Evolutionary conservation across 768 basidiomycete species (phyloP), one percentile per base, ranked within the genome.

Genomic region (Boletus reticulatus): DNA sequence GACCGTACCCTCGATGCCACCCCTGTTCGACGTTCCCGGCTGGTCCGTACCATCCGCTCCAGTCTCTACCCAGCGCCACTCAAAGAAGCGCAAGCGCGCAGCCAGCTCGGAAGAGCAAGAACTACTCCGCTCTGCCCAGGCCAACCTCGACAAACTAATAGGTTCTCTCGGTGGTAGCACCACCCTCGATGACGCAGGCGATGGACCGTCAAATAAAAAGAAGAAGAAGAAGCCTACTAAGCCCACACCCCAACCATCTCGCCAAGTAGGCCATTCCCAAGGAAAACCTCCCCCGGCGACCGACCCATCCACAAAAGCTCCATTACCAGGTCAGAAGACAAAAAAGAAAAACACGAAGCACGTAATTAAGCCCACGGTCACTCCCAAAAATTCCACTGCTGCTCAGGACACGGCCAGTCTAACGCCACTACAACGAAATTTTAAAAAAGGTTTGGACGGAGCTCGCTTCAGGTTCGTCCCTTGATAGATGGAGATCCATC

Each of bases 381-480:
- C 59, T 9, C 51, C 63, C 6, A 62, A 61, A 32, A 55, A 50
- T 38, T 45, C 67, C 34, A 20, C 51, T n/a, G 43, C 43, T 36
- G 20, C 52, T 43, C 60, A 59, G 4, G 56, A 50, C 36, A 50
- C 64, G 32, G 31, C 63, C 20, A 68, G 71, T 20, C 73, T 95
- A 52, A 94, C 94, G 8, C 72, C 79, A 3, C 74, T 96, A 61
- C 95, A 97, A 68, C 80, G 79, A 48, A 77, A 70, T 19, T 89
- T 97, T 84, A 92, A 84, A 70, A 78, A 86, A 51, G 91, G 83
- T 60, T 71, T 94, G 53, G 85, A 90, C 55, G 91, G 94, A 0
- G 93, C 94, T n/a, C 83, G 87, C 24, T 95, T 95, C 71, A 82
- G 92, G 93, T 88, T 44, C 63, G 52, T 42, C 29, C 19, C 41